Evolutionary conservation across 2,329 filamentous ascomycete genomes (phyloP), one percentile per base, ranked within the genome.

Genomic region (Penicillium concentricum): DNA sequence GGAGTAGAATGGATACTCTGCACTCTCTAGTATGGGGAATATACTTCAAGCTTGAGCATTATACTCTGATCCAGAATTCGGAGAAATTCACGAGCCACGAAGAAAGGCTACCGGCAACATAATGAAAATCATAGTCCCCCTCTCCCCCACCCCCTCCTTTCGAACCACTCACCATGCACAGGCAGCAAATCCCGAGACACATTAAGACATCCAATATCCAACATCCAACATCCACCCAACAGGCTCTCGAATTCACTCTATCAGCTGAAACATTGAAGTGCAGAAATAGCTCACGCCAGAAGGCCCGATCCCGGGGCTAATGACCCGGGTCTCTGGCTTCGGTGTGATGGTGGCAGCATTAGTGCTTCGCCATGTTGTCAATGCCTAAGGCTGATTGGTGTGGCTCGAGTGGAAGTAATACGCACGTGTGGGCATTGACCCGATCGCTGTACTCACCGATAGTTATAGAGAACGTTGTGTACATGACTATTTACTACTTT

Each of bases 311-410:
- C 53, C 41, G 34, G 38, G 26, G 39, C 54, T 52, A 56, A 30
- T n/a, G 41, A 56, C 41, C 54, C 48, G 28, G 22, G 16, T 45
- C 54, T 56, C 48, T 56, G 54, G 54, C 41, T 56, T 52, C 48
- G 54, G 54, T 52, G 54, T 56, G 54, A 46, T 56, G 54, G 44
- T 44, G 54, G 48, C 45, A 56, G 54, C 54, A 56, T 41, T 56
- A 56, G 54, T 51, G 47, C 35, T 46, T 46, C 5, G 39, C 42
- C 28, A 16, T 46, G 41, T 46, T 20, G 48, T 56, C 54, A 46
- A 46, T 52, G 41, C 54, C 22, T 35, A 9, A 28, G 47, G 48
- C 20, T 52, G 48, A 56, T 56, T 56, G 54, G 54, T 12, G 41
- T 51, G 32, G 41, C 28, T 32, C 34, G 41, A 5, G 16, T 38